Conservation (phyloP, 202 grass and related monocot species). For the Hordeum pubiflorum region DNA sequence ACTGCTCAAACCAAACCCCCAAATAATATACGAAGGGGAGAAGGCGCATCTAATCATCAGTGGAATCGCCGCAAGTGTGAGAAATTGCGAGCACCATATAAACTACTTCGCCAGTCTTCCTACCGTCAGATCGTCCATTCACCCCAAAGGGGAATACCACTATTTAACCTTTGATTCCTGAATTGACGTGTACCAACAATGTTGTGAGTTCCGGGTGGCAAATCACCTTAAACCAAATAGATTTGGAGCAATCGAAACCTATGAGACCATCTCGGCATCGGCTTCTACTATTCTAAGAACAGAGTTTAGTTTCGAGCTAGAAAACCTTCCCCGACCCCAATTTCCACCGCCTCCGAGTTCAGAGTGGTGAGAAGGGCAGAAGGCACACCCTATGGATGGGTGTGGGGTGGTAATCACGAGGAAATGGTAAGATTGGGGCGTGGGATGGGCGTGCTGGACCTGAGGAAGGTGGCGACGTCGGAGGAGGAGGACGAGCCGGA, state of each 20-base stretch:
- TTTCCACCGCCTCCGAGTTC: neutral
- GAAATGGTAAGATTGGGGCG: neutral
- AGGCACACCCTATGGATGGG: neutral
- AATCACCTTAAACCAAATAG: neutral
- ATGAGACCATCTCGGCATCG: neutral
- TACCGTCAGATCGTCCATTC: neutral
- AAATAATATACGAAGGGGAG: neutral
- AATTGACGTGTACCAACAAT: neutral
- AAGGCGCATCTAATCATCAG: conserved; percentile 17
- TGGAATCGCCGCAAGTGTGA: neutral
- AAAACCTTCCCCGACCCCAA: neutral
- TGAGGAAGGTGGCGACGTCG: conserved; percentile 48
- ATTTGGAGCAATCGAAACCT: neutral
- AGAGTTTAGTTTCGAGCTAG: neutral
- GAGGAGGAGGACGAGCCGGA: conserved; percentile 26
- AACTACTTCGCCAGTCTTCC: neutral
- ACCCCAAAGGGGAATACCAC: neutral
- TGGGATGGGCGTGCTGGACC: conserved; percentile 17
- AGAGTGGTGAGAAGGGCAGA: neutral
- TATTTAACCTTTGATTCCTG: neutral
- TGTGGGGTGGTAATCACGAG: neutral
- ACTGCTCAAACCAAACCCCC: neutral
- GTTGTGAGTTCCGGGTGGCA: neutral
- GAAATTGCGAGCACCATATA: neutral
- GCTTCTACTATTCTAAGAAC: conserved; percentile 1